phyloP scores from a whole-genome alignment of 2,329 filamentous ascomycete species.

The Aspergillus pseudoviridinutans region DNA sequence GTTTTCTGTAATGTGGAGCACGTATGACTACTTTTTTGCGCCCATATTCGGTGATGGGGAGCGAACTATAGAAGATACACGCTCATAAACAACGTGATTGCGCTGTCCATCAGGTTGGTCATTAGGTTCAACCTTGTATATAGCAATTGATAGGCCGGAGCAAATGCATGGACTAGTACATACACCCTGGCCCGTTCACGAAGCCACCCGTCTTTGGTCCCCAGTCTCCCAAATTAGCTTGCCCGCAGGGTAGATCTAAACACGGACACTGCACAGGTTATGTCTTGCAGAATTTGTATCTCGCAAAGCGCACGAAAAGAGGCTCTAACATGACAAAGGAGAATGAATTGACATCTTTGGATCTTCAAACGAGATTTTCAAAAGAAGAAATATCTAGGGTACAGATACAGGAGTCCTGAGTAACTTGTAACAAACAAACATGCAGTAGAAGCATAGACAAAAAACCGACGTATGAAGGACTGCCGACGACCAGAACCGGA shows the following conservation, averaged over 20 bases:
- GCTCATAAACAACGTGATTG: neutral
- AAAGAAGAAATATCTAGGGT: constrained; percentile 40
- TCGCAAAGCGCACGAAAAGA: constrained; percentile 1
- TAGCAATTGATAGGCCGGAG: neutral
- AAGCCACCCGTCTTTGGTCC: neutral
- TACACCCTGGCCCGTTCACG: neutral
- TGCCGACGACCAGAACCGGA: constrained; percentile 20
- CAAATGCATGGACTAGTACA: neutral
- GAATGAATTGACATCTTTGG: constrained; percentile 38
- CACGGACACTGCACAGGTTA: neutral
- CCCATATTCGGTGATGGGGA: constrained; percentile 82
- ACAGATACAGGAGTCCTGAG: constrained; percentile 41
- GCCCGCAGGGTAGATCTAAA: neutral
- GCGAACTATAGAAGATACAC: constrained; percentile 46
- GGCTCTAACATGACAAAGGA: constrained; percentile 15
- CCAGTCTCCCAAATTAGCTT: too few species aligned
- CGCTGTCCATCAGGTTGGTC: too few species aligned
- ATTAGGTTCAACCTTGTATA: neutral
- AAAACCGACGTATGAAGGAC: constrained; percentile 25
- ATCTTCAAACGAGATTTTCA: constrained; percentile 38
- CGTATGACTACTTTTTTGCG: constrained; percentile 63
- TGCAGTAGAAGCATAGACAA: constrained; percentile 26
- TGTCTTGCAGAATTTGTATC: neutral
- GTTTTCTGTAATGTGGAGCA: constrained; percentile 58
- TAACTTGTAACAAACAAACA: constrained; percentile 37